Base-by-base conservation (phyloP, 176 grass and related monocot genomes). In the Carex myosuroides region DNA sequence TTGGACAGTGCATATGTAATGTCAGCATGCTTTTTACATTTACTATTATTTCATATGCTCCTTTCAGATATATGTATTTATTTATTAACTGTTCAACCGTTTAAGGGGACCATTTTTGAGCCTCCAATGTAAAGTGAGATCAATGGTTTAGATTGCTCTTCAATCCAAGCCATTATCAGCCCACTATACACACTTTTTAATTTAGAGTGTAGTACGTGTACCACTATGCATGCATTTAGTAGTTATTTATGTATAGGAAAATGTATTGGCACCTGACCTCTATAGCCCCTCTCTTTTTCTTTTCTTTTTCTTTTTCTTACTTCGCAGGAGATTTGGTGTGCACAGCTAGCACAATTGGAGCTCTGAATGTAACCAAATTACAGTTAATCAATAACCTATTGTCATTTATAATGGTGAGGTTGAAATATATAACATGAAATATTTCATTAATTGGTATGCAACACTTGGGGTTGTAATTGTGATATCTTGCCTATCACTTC, bases 171-270 rank as follows among this genome's bases (percentile, higher is more conserved):
- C 80, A 83, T 83, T 67, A 68, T 22, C 80, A 68, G 80, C 22
- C 61, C 79, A 78, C 79, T 83, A 83, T 22, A 83, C 14, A 69
- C 73, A 32, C 3, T 62, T 60, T 60, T 83, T 39, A 57, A 54
- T 81, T 67, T 81, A 76, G 70, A 46, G 42, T 76, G 71, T 22
- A 48, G 18, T 17, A 52, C 44, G 71, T 76, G 71, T 50, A 48
- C 71, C 70, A 75, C 44, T 42, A 53, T 69, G 29, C 39, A 52
- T 16, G 13, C 30, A 71, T 22, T 26, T 59, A 54, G 18, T 53
- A 54, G 3, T 61, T 62, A 62, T 52, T 83, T 68, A 83, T 83
- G 20, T 5, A 17, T 42, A 1, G 29, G 20, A 41, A 80, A 52
- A 39, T 42, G 60, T 53, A 58, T 50, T 48, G 35, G 59, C 57